Evolutionary conservation across 345 rosid species (phyloP).

Genomic region (Eucalyptus decipiens): DNA sequence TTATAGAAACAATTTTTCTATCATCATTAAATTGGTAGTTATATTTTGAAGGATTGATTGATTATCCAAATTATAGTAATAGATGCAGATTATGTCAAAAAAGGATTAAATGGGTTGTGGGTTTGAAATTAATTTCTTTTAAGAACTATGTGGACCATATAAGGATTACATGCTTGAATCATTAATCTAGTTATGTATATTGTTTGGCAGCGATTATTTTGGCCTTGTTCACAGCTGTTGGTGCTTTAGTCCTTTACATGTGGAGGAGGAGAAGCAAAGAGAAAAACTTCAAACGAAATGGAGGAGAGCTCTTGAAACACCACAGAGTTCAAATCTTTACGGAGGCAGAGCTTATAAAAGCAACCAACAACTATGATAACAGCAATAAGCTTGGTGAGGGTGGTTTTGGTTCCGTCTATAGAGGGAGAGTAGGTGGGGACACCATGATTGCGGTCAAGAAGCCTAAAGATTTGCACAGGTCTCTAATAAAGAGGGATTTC

Average conservation of each 20-base stretch:
- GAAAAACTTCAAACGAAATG: not conserved
- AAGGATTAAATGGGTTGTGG: not conserved
- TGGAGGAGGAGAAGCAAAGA: not conserved
- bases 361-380: not conserved
- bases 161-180: not conserved
- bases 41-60: too few relatives aligned
- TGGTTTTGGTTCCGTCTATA: not conserved
- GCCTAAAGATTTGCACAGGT: not conserved
- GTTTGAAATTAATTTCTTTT: too few relatives aligned
- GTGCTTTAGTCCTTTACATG: not conserved
- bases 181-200: not conserved
- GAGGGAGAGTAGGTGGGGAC: not conserved
- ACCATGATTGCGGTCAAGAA: not conserved
- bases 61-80: not conserved
- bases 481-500: not conserved
- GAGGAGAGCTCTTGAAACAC: not conserved
- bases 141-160: not conserved
- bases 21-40: not conserved
- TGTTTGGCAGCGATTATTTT: not conserved
- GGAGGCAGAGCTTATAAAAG: not conserved
- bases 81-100: not conserved
- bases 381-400: not conserved
- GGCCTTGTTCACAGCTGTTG: not conserved
- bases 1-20: too few relatives aligned
- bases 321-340: not conserved